Evolutionary conservation across 257 asterid genomes (phyloP), one percentile per base, ranked within the genome.

Genomic region (Lycium ferocissimum): DNA sequence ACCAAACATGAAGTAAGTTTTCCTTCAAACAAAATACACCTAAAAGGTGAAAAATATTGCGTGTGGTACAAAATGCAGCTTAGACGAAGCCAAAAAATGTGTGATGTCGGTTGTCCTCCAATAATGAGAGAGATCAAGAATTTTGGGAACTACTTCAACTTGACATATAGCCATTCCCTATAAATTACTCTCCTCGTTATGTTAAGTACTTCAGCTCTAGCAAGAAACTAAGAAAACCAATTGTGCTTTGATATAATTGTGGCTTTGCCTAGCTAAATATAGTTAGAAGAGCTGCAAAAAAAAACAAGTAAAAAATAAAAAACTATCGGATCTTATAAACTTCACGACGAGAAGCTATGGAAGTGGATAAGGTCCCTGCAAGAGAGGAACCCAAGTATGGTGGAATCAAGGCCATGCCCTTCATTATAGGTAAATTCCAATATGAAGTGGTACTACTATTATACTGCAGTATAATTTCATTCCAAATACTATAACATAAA

Each of bases 321-420:
- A 2, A 40, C 43, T 40, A 2, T 40, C 43, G 3, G 43, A 40
- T 40, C 43, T 40, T 40, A 40, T 40, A 40, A 5, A 26, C 33
- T 26, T 26, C 7, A 69, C 3, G 7, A 17, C 15, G 54, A 70
- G 26, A 70, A 82, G 62, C 79, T 37, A 83, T 83, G 85, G 85
- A 71, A 6, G 67, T 33, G 26, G 71, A 51, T 54, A 58, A 81
- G 84, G 78, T 54, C 9, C 56, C 8, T 9, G 37, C 15, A 49
- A 83, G 20, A 18, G 71, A 83, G 18, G 9, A 81, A 49, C 40
- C 9, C 26, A 82, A 86, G 26, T 88, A 88, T 57, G 84, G 81
- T 69, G 91, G 89, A 86, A 63, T 86, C 33, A 88, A 66, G 53
- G 88, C 91, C 47, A 84, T 86, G 87, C 91, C 91, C n/a, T 86